These are phyloP conservation scores for Scalesia atractyloides DNA, from an alignment of 129 eudicot species.

Conservation along the genomic window DNA sequence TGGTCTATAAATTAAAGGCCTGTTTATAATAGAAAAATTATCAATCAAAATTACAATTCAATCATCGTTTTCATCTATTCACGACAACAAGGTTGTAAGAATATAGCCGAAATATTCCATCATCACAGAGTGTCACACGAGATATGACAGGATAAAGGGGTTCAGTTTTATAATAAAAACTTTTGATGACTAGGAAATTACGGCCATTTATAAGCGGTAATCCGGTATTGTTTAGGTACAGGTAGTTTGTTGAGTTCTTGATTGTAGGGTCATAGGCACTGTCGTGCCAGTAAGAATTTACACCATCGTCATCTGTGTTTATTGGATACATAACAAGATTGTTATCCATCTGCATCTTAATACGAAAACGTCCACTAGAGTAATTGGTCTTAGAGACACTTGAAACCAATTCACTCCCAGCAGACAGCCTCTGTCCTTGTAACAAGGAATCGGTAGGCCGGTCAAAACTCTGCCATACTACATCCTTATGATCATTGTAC, in stretches of 20 bases:
- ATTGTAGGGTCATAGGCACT: neutral
- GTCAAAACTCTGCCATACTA: slow-evolving; percentile 48
- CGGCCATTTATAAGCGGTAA: slow-evolving; percentile 1
- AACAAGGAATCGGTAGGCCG: slow-evolving; percentile 46
- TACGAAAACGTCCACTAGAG: slow-evolving; percentile 36
- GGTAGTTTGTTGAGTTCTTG: neutral
- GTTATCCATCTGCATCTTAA: slow-evolving; percentile 42
- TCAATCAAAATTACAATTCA: no score
- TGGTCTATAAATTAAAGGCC: no score
- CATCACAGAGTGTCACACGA: slow-evolving; percentile 31
- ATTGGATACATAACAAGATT: slow-evolving; percentile 45
- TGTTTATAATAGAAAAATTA: no score
- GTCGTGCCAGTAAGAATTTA: slow-evolving; percentile 23
- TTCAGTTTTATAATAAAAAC: no score
- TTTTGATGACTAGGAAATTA: no score
- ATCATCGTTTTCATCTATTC: no score
- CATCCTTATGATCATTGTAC: neutral
- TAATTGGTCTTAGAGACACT: slow-evolving; percentile 24
- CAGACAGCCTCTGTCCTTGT: slow-evolving; percentile 31
- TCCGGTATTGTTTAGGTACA: slow-evolving; percentile 15
- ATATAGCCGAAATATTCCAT: slow-evolving; percentile 35
- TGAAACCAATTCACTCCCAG: slow-evolving; percentile 40
- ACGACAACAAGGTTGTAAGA: no score
- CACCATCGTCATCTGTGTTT: neutral
- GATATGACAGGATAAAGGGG: slow-evolving; percentile 1